phyloP scores from a whole-genome alignment of 2,329 filamentous ascomycete genomes.

The Cytospora piceicola region DNA sequence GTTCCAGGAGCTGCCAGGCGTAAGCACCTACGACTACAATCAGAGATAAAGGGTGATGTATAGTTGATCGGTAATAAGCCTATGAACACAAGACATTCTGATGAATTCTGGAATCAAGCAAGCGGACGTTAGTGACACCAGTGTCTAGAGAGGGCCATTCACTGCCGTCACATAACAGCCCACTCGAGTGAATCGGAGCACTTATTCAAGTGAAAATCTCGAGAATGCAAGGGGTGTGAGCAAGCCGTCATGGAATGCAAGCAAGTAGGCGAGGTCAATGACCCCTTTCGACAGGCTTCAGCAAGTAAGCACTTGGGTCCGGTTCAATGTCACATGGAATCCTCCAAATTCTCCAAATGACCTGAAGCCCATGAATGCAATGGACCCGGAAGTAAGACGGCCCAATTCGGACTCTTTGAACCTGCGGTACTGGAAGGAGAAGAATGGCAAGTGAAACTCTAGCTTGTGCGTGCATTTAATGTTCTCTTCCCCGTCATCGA shows the following conservation, averaged over 20 bases:
- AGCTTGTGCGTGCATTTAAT: background rate
- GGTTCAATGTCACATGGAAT: background rate
- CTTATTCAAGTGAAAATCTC: no score
- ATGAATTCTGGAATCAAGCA: background rate
- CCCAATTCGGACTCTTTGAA: no score
- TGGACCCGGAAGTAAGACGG: background rate
- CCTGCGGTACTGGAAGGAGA: no score
- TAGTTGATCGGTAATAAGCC: background rate
- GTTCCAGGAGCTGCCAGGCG: no score
- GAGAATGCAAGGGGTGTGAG: no score
- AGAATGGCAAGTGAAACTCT: background rate
- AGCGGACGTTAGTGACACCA: background rate
- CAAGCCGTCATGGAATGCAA: no score
- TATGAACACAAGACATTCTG: background rate
- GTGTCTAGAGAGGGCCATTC: background rate
- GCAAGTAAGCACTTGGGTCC: background rate
- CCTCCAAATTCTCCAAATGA: constrained; percentile 10
- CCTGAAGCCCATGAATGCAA: constrained; percentile 9
- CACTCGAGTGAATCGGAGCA: background rate
- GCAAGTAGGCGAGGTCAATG: no score
- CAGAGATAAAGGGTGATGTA: background rate
- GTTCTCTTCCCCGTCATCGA: background rate
- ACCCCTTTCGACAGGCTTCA: no score
- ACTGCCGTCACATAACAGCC: background rate
- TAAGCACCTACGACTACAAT: background rate